These are phyloP conservation scores for Tuber melanosporum DNA, from an alignment of 495 filamentous ascomycete species.

Conservation along the genomic window DNA sequence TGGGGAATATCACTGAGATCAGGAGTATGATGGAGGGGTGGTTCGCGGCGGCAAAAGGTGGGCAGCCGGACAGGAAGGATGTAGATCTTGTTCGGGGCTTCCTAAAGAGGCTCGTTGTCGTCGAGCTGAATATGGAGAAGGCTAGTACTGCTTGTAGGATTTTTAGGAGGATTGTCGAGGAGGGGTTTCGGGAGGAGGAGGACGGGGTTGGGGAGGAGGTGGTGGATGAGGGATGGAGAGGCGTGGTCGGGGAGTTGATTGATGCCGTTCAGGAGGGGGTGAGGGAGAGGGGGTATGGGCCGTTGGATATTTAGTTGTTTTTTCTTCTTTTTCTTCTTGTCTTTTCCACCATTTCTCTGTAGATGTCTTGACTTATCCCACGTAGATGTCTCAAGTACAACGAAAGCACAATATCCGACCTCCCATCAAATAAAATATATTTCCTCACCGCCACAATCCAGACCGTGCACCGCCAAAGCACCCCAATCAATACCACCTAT, in stretches of 20 bases:
- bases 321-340: not conserved
- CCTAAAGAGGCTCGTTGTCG: slow-evolving; percentile 17
- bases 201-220: slow-evolving; percentile 16
- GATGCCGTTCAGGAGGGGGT: slow-evolving; percentile 17
- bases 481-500: not conserved
- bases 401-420: no score
- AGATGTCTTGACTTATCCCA: not conserved
- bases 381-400: no score
- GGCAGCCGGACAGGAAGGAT: slow-evolving; percentile 14
- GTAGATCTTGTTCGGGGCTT: slow-evolving; percentile 15
- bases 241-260: slow-evolving; percentile 35
- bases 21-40: slow-evolving; percentile 14
- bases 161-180: slow-evolving; percentile 10
- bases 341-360: not conserved
- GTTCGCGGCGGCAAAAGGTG: slow-evolving; percentile 15
- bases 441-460: no score
- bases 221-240: slow-evolving; percentile 29
- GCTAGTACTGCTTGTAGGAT: slow-evolving; percentile 11
- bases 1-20: slow-evolving; percentile 20
- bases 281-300: slow-evolving; percentile 16
- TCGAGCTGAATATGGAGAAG: slow-evolving; percentile 22
- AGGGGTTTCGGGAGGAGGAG: slow-evolving; percentile 30
- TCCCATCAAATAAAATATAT: no score
- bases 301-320: slow-evolving; percentile 9
- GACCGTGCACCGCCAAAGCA: no score